Percentiles rank a stretch among this genome's conserved stretches.
These are phyloP conservation scores for Cytospora piceicola DNA, from an alignment of 2,329 filamentous ascomycete genomes.

Conservation along the genomic window DNA sequence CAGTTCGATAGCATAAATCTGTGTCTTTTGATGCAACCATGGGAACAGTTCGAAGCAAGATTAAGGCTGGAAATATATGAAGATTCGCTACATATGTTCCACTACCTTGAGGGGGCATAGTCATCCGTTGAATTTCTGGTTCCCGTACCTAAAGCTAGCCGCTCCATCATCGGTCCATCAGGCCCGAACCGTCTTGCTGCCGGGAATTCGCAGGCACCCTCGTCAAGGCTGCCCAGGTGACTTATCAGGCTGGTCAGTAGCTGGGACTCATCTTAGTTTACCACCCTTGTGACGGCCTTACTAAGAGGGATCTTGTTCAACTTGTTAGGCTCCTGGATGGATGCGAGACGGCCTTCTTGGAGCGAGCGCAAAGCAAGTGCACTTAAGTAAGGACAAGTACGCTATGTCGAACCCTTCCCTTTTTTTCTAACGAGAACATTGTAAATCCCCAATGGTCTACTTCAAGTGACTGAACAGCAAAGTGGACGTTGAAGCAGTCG, in stretches of 20 bases:
- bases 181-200: constrained; percentile 30
- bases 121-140: too few relatives aligned
- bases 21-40: background rate
- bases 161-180: constrained; percentile 30
- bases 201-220: constrained; percentile 29
- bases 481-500: too few relatives aligned
- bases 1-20: too few relatives aligned
- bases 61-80: too few relatives aligned
- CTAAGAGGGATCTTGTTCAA: too few relatives aligned
- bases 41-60: constrained; percentile 23
- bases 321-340: constrained; percentile 44
- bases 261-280: constrained; percentile 36
- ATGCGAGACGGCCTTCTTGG: constrained; percentile 49
- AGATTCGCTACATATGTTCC: too few relatives aligned
- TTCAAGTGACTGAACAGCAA: too few relatives aligned
- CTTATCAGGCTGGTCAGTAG: constrained; percentile 35
- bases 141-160: constrained; percentile 45
- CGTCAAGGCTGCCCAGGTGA: constrained; percentile 27
- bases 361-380: constrained; percentile 38
- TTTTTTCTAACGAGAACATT: too few relatives aligned
- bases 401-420: background rate
- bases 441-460: too few relatives aligned
- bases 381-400: constrained; percentile 1
- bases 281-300: constrained; percentile 34
- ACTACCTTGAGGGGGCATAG: too few relatives aligned